A percentile compares a stretch with the other conserved stretches of the same genome.
phyloP scores from a whole-genome alignment of 2,329 filamentous ascomycete species.

The Venturia effusa region DNA sequence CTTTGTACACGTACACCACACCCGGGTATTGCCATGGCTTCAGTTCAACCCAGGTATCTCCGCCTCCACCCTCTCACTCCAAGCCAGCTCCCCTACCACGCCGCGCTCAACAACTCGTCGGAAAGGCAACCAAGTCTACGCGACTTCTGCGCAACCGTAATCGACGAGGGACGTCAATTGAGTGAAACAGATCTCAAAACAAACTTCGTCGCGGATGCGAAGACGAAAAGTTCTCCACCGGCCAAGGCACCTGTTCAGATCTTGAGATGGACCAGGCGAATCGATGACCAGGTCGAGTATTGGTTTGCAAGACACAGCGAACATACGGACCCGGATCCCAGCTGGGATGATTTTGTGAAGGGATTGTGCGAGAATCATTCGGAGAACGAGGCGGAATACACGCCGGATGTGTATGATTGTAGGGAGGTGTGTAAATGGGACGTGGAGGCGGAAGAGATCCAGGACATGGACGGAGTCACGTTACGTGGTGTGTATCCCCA shows the following conservation, averaged over 20 bases:
- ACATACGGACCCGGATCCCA: background rate
- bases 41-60: background rate
- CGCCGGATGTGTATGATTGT: conserved; percentile 42
- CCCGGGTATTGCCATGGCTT: background rate
- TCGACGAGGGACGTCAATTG: background rate
- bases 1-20: background rate
- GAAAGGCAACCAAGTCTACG: background rate
- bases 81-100: background rate
- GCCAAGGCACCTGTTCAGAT: background rate
- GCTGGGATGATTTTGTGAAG: conserved; percentile 53
- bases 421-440: conserved; percentile 34
- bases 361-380: conserved; percentile 50
- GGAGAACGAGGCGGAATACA: conserved; percentile 47
- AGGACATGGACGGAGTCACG: conserved; percentile 20
- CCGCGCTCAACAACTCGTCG: background rate
- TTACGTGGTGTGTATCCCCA: conserved; percentile 29
- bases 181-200: background rate
- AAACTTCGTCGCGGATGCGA: background rate
- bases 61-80: background rate
- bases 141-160: background rate
- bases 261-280: background rate
- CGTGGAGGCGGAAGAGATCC: conserved; percentile 16
- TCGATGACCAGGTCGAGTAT: background rate
- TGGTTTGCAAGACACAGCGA: background rate
- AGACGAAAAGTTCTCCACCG: background rate